Evolutionary conservation across 2,329 filamentous ascomycete species (phyloP).

Genomic region (Trichoderma lentiforme): DNA sequence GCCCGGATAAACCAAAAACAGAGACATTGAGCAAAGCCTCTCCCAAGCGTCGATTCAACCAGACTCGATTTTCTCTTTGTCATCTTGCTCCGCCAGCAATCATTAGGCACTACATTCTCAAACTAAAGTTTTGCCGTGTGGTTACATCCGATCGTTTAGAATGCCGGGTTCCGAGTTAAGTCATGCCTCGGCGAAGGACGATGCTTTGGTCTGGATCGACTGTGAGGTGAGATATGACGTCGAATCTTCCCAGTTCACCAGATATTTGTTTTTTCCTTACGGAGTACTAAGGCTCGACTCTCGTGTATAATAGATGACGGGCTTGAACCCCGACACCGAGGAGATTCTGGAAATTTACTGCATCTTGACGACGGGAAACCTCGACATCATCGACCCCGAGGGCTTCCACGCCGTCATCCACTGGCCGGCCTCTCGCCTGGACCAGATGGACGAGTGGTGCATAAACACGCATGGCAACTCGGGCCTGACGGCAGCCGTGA

Average conservation of each 20-base stretch:
- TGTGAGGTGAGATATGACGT: constrained; percentile 44
- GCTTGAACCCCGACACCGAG: constrained; percentile 67
- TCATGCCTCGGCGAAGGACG: constrained; percentile 29
- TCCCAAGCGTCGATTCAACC: neutral
- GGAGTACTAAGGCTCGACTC: neutral
- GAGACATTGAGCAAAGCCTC: neutral
- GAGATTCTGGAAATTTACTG: constrained; percentile 90
- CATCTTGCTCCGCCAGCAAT: neutral
- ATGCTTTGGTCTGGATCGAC: constrained; percentile 84
- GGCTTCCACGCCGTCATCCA: constrained; percentile 82
- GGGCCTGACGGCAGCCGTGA: constrained; percentile 75
- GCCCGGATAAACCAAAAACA: neutral
- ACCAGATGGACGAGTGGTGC: constrained; percentile 87
- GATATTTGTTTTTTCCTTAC: neutral
- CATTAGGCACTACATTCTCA: neutral
- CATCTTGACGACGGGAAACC: constrained; percentile 78
- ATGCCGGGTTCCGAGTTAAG: neutral
- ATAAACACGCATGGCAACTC: constrained; percentile 71
- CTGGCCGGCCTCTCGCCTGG: constrained; percentile 65
- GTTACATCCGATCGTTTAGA: constrained; percentile 1
- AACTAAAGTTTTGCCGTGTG: neutral
- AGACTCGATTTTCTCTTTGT: neutral
- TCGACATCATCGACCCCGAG: constrained; percentile 69
- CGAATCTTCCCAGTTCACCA: neutral
- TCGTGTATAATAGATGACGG: constrained; percentile 73